These are phyloP conservation scores for Obelidium mucronatum DNA, from an alignment of 192 early-diverging fungal species.

Conservation along the genomic window DNA sequence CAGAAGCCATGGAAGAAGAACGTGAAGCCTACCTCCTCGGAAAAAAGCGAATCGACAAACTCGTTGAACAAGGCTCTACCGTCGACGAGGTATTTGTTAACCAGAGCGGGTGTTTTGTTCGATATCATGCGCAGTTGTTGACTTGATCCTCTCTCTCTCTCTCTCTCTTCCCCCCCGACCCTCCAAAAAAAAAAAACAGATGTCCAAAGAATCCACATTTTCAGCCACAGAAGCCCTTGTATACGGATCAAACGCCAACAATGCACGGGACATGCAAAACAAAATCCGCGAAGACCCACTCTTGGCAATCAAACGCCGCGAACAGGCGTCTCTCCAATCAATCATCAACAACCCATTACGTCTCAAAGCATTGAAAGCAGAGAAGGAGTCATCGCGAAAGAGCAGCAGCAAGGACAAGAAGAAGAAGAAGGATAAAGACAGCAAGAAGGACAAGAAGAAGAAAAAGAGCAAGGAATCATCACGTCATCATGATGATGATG, in stretches of 20 bases:
- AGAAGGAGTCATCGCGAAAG: conserved; percentile 41
- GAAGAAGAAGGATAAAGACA: conserved; percentile 57
- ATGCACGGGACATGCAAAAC: conserved; percentile 75
- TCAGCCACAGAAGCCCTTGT: conserved; percentile 37
- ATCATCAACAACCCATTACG: conserved; percentile 76
- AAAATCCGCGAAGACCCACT: conserved; percentile 95
- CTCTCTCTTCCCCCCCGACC: background rate
- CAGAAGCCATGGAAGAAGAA: conserved; percentile 65
- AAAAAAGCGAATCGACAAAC: conserved; percentile 78
- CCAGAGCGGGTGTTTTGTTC: conserved; percentile 30
- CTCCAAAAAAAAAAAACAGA: conserved; percentile 27
- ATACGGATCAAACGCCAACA: conserved; percentile 74
- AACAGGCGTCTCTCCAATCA: conserved; percentile 80
- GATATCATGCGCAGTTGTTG: background rate
- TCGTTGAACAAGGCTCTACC: conserved; percentile 52
- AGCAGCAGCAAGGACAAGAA: conserved; percentile 59
- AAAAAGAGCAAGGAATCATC: background rate
- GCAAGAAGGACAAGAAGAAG: conserved; percentile 50
- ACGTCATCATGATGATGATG: conserved; percentile 31
- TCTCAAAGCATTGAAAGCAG: conserved; percentile 64
- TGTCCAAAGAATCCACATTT: conserved; percentile 29
- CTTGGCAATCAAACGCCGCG: conserved; percentile 83
- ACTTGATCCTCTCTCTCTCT: background rate
- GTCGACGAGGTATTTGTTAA: conserved; percentile 45
- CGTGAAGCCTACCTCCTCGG: conserved; percentile 92